Percentiles rank a stretch among this genome's conserved stretches.
These are phyloP conservation scores for Priceomyces medius DNA, from an alignment of 805 yeast species.

Conservation along the genomic window DNA sequence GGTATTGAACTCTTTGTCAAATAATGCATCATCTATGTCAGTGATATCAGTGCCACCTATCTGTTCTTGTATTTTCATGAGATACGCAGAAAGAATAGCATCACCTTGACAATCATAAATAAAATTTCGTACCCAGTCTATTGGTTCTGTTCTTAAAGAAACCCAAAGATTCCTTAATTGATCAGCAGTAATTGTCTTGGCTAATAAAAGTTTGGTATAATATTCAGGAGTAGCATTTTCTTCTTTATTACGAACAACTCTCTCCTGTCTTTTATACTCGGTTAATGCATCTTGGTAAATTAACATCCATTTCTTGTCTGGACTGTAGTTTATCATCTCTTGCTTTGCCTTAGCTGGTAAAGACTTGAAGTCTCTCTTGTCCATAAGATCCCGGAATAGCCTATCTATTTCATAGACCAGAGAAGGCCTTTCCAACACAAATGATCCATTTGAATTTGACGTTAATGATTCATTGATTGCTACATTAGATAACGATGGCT, in stretches of 20 bases:
- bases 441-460: constrained; percentile 17
- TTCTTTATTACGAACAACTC: constrained; percentile 21
- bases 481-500: constrained; percentile 21
- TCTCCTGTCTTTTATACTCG: constrained; percentile 58
- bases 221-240: constrained; percentile 59
- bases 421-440: constrained; percentile 61
- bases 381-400: constrained; percentile 78
- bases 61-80: constrained; percentile 51
- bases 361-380: constrained; percentile 70
- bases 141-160: constrained; percentile 85
- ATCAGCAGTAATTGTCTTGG: constrained; percentile 62
- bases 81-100: constrained; percentile 64
- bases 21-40: constrained; percentile 47
- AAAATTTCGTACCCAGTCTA: constrained; percentile 75
- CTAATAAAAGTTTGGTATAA: constrained; percentile 72
- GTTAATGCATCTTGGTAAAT: constrained; percentile 82
- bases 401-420: constrained; percentile 66
- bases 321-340: constrained; percentile 72
- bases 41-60: constrained; percentile 25
- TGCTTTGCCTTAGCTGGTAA: constrained; percentile 70
- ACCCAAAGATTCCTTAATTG: constrained; percentile 87
- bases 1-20: constrained; percentile 74
- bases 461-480: constrained; percentile 16
- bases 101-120: constrained; percentile 77
- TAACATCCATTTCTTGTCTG: constrained; percentile 87